Evolutionary conservation across 2,329 filamentous ascomycete species (phyloP).

Genomic region (Verticillium alfalfae): DNA sequence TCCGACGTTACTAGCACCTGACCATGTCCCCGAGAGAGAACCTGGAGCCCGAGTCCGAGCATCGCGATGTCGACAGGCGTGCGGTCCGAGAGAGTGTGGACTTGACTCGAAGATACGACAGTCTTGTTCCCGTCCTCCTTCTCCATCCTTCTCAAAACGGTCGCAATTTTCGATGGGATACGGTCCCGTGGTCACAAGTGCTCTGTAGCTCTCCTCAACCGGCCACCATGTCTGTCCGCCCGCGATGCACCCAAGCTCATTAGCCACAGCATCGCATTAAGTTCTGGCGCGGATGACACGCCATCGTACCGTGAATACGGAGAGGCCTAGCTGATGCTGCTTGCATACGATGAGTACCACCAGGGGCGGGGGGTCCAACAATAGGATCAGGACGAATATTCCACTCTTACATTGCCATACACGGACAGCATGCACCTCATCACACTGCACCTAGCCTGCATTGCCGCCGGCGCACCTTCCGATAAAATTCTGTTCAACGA

Average conservation of each 20-base stretch:
- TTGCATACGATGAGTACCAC: neutral
- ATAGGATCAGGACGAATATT: neutral
- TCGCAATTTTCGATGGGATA: neutral
- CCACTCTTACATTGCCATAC: neutral
- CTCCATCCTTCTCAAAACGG: neutral
- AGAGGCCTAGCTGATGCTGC: neutral
- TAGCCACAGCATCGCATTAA: neutral
- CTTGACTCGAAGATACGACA: neutral
- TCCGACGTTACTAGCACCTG: neutral
- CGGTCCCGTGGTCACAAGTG: neutral
- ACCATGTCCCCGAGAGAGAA: neutral
- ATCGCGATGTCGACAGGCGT: neutral
- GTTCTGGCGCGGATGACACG: neutral
- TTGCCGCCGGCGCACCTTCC: neutral
- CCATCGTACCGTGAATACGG: neutral
- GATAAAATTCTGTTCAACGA: neutral
- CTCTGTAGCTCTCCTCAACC: neutral
- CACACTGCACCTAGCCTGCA: slow-evolving; percentile 1
- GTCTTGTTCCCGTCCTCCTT: neutral
- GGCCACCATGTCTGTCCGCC: neutral
- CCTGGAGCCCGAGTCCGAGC: neutral
- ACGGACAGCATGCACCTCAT: neutral
- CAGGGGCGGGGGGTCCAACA: neutral
- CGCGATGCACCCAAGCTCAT: neutral
- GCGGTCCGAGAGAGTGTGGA: neutral